Evolutionary conservation across 2,329 filamentous ascomycete genomes (phyloP), one percentile per base, ranked within the genome.

Genomic region (Ascomycota sp.): DNA sequence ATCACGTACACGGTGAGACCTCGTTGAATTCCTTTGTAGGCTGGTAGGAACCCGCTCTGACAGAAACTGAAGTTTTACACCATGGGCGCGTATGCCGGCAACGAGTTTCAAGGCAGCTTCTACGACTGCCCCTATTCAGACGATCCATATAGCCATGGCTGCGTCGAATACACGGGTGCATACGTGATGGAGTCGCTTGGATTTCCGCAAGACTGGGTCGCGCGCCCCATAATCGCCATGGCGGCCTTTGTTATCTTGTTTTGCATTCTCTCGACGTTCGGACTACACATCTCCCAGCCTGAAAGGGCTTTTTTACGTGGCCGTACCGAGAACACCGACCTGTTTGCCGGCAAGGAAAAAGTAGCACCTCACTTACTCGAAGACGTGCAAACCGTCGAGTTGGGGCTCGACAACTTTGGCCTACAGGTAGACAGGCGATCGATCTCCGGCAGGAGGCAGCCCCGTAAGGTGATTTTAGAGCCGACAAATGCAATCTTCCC

Each of bases 61-160:
- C 22, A 23, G 8, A 11, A 6, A 8, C 8, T 26, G 8, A 12
- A 69, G 63, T 77, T 69, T 43, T 83, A 82, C 40, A 65, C 63
- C 0, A 80, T 83, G 40, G 71, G 75, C 0, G 75, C 75, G 2
- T 61, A 82, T 6, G 69, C 61, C 27, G 68, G 66, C 3, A 85
- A 85, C 36, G 78, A 85, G 41, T 83, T 85, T 32, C 52, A 67
- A 15, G 69, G 65, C 8, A 66, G 63, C 28, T 78, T 83, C 37
- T 85, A 83, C 38, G 69, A 74, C 40, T 85, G 79, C 34, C 77
- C 77, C 0, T 56, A 61, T 6, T 56, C 62, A 3, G 65, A 69
- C 2, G 69, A 75, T n/a, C 55, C 59, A 4, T 55, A 58, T 1
- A 68, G 81, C 38, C 74, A 74, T 0, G 61, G 54, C 7, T 85